These are phyloP conservation scores for Ulota crispa DNA, from an alignment of 225 moss, liverwort and hornwort genomes.

Conservation along the genomic window DNA sequence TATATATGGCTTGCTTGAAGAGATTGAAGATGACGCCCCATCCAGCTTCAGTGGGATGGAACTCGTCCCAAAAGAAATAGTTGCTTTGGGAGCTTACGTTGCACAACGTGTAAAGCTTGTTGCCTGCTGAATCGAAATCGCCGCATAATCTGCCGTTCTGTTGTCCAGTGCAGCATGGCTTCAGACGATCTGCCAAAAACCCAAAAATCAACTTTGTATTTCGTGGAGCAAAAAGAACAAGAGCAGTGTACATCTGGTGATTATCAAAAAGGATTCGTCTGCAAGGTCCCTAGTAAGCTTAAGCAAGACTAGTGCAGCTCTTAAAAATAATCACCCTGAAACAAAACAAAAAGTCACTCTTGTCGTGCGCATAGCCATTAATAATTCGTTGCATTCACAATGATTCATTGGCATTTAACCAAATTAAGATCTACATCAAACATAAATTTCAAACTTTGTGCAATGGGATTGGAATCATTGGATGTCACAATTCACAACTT, in stretches of 20 bases:
- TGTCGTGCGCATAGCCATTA: no score
- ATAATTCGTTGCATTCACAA: no score
- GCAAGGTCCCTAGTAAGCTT: neutral
- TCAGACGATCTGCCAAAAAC: slow-evolving; percentile 12
- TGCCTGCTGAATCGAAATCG: slow-evolving; percentile 14
- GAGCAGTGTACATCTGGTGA: neutral
- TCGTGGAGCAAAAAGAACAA: neutral
- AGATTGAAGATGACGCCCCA: slow-evolving; percentile 1
- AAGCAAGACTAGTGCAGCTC: no score
- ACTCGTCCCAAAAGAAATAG: slow-evolving; percentile 32
- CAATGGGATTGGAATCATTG: no score
- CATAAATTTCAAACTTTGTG: no score
- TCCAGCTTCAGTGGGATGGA: slow-evolving; percentile 20
- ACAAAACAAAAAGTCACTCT: no score
- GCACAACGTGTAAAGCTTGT: slow-evolving; percentile 40
- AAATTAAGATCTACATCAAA: no score
- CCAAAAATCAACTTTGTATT: neutral
- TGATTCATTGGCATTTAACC: no score
- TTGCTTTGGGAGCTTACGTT: neutral
- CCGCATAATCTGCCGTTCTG: slow-evolving; percentile 22
- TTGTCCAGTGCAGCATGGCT: slow-evolving; percentile 18
- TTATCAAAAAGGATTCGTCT: neutral
- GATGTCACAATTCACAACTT: no score
- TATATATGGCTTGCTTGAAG: slow-evolving; percentile 10
- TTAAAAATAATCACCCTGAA: no score